Evolutionary conservation across 1,284 basidiomycete genomes (phyloP), one percentile per base, ranked within the genome.

Genomic region (Pisolithus thermaeus): DNA sequence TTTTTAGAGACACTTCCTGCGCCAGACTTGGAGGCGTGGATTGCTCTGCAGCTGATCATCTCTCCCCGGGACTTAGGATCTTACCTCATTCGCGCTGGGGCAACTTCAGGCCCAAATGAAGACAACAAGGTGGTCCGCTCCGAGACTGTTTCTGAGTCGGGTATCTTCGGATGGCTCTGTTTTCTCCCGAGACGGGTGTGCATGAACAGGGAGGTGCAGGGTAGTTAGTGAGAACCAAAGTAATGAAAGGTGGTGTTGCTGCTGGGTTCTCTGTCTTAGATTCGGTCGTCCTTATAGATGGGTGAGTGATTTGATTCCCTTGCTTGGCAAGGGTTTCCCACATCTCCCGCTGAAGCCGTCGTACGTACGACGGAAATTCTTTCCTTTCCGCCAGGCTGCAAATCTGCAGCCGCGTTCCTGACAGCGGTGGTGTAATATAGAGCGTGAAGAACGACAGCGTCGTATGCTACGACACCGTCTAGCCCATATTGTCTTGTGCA

Each of bases 201-300:
- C 55, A 55, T 47, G 58, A 66, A 37, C 56, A 73, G 22, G 68
- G 77, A 42, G 85, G 91, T 64, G 85, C 80, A 0, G 96, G 95
- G 12, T 96, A 91, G 79, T 66, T 98, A 58, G 77, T 98, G 41
- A 74, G 96, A 61, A 98, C 96, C 3, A 99, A 98, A 64, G 91
- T 55, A 88, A 98, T 63, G 96, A 99, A 65, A 20, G 94, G 94
- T 9, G 94, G 95, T 4, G 90, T 98, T 6, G 93, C 93, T 0
- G 90, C 92, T 49, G 94, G 96, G 28, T 92, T 89, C 69, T 90
- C 84, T 6, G 92, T 95, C 3, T 70, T 96, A 51, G 93, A 96
- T 65, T 90, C 88, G 1, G 65, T 92, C 30, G 66, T 93, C 11
- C 72, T 96, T 43, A 79, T 93, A 23, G 64, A 66, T 14, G 53